Conservation (phyloP, 768 basidiomycete genomes). For the Pisolithus marmoratus region DNA sequence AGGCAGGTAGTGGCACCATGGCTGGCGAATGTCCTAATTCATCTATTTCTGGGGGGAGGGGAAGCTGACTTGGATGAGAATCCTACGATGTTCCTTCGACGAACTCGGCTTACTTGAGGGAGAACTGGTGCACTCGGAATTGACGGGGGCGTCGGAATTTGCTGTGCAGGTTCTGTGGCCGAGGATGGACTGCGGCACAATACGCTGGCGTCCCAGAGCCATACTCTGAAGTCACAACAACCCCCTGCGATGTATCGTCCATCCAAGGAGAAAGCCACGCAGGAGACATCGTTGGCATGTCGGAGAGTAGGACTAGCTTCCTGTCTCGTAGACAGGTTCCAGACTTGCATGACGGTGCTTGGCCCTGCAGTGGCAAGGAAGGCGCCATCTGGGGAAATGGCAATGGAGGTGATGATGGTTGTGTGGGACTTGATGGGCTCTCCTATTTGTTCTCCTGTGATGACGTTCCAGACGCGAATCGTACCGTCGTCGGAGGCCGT, state of each 20-base stretch:
- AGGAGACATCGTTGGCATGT: slow-evolving; percentile 26
- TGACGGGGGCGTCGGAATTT: slow-evolving; percentile 6
- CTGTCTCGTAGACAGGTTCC: slow-evolving; percentile 22
- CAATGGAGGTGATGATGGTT: slow-evolving; percentile 25
- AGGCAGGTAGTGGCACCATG: slow-evolving; percentile 19
- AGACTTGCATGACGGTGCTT: slow-evolving; percentile 24
- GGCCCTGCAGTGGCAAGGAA: slow-evolving; percentile 29
- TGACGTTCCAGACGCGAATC: slow-evolving; percentile 26
- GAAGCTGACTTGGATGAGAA: not conserved
- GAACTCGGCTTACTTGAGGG: slow-evolving; percentile 6
- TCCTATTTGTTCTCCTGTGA: slow-evolving; percentile 25
- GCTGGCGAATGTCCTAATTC: slow-evolving; percentile 7
- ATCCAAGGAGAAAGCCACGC: slow-evolving; percentile 27
- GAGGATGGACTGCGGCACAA: slow-evolving; percentile 5
- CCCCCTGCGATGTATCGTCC: slow-evolving; percentile 23
- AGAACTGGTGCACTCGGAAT: not conserved
- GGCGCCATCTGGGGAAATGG: slow-evolving; percentile 25
- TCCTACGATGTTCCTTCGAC: not conserved
- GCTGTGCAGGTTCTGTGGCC: slow-evolving; percentile 5
- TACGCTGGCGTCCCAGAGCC: slow-evolving; percentile 23
- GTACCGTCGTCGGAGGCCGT: slow-evolving; percentile 28
- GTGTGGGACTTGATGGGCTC: slow-evolving; percentile 24
- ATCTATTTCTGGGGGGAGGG: not conserved
- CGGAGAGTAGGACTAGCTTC: slow-evolving; percentile 15
- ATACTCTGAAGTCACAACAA: slow-evolving; percentile 25